Evolutionary conservation across 2,329 filamentous ascomycete species (phyloP).

Genomic region (Juglanconis sp.): DNA sequence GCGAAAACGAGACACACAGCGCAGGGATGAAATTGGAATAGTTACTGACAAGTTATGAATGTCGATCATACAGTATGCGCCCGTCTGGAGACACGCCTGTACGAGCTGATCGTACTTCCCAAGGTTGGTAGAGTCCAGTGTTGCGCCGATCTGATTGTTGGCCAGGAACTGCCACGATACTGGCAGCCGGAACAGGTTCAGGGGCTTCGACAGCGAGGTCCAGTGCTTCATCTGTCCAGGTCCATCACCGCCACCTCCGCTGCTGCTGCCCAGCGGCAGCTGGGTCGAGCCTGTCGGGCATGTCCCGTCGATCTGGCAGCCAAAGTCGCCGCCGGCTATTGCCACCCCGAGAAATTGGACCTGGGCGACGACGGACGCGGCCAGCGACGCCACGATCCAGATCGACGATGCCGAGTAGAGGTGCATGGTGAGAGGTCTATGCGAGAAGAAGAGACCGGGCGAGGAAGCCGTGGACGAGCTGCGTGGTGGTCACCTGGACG

Average conservation of each 20-base stretch:
- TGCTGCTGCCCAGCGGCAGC: conserved; percentile 28
- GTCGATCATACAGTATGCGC: conserved; percentile 58
- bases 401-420: background rate
- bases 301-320: conserved; percentile 42
- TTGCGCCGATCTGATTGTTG: conserved; percentile 45
- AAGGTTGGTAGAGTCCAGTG: conserved; percentile 45
- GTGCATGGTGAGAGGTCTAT: background rate
- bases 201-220: conserved; percentile 37
- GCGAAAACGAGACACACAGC: too few relatives aligned
- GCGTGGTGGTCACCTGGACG: too few relatives aligned
- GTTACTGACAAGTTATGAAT: conserved; percentile 44
- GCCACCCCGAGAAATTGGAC: conserved; percentile 33
- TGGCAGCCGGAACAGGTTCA: conserved; percentile 52
- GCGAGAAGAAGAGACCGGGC: background rate
- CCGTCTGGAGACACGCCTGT: conserved; percentile 54
- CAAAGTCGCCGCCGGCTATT: conserved; percentile 47
- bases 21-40: too few relatives aligned
- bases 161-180: conserved; percentile 59
- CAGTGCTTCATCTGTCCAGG: conserved; percentile 54
- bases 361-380: conserved; percentile 4
- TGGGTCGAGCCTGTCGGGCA: conserved; percentile 35
- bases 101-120: conserved; percentile 53
- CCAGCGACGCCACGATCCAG: background rate
- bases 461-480: background rate
- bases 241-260: conserved; percentile 38